Percentiles rank a stretch among this genome's conserved stretches.
These are phyloP conservation scores for Neofusicoccum ribis DNA, from an alignment of 2,329 filamentous ascomycete species.

Conservation along the genomic window DNA sequence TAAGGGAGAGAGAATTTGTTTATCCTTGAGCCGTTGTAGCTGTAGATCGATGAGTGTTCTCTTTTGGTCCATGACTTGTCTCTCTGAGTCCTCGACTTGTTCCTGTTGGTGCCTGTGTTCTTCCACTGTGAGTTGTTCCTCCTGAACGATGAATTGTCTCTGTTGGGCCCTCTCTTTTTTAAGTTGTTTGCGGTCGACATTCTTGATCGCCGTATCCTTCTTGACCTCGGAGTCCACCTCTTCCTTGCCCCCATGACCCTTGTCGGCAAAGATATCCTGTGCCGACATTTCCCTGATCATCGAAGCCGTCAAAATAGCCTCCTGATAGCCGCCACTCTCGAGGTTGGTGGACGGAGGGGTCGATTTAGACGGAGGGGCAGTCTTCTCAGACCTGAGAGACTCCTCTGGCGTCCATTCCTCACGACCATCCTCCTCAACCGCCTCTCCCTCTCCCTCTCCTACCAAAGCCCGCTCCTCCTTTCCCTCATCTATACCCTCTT, in stretches of 20 bases:
- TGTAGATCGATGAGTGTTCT: too few species aligned
- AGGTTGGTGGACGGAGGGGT: too few species aligned
- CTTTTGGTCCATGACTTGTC: too few species aligned
- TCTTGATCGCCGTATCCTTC: background rate
- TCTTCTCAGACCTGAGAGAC: too few species aligned
- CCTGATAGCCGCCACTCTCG: background rate
- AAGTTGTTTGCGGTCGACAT: too few species aligned
- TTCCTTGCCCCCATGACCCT: background rate
- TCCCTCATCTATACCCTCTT: background rate
- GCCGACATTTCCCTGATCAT: background rate
- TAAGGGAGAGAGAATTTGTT: too few species aligned
- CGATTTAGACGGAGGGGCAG: background rate
- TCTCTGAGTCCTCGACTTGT: too few species aligned
- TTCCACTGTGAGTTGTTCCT: too few species aligned
- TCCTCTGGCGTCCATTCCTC: too few species aligned
- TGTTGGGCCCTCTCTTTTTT: background rate
- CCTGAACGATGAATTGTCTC: too few species aligned
- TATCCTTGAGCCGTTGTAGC: too few species aligned
- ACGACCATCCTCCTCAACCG: background rate
- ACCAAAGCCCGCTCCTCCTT: background rate
- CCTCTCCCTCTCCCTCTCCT: background rate
- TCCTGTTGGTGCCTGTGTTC: too few species aligned
- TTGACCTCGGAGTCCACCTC: background rate
- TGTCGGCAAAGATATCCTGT: background rate
- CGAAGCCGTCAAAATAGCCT: background rate